Evolutionary conservation across 2,329 filamentous ascomycete species (phyloP), one percentile per base, ranked within the genome.

Genomic region (Coniochaeta prunicola): DNA sequence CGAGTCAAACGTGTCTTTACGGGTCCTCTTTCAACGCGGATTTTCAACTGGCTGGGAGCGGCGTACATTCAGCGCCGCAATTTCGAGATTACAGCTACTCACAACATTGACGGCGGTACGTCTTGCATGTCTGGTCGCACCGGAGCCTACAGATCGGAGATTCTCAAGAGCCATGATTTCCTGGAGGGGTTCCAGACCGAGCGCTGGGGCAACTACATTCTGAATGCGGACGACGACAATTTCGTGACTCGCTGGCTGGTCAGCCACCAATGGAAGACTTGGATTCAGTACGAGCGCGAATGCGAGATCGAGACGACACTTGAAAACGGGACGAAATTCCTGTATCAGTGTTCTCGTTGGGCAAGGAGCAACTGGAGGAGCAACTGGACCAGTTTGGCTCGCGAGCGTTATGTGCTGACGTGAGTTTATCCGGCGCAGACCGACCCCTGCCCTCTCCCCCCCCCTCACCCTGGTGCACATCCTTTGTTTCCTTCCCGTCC

Each of bases 161-260:
- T 97, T 63, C 79, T 97, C 28, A 87, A 91, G 67, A 91, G 92
- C 70, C 85, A 89, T 60, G 86, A 89, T 57, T 97, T 97, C 73
- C 86, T 92, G 45, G 84, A 92, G 64, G 90, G 88, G 53, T 97
- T 97, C 78, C 92, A 90, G 65, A 91, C 92, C 58, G 93, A 97
- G 76, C 89, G 88, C 66, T 96, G 91, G 91, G 83, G 88, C 55
- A 86, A 88, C 67, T 96, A 89, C 75, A 92, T 92, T 68, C 82
- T 97, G 61, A 97, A 97, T 70, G 92, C 93, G 28, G 93, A 97
- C 73, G 93, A 97, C 73, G 93, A 97, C 80, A 97, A 97, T 76
- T 97, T 97, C 76, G 91, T 97, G 66, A 97, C 93, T 7, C 87
- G 93, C 59, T 97, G 93, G 93, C 83, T 97, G 68, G 92, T 97